phyloP scores from a whole-genome alignment of 2,329 filamentous ascomycete genomes.

The Chalara sp. region DNA sequence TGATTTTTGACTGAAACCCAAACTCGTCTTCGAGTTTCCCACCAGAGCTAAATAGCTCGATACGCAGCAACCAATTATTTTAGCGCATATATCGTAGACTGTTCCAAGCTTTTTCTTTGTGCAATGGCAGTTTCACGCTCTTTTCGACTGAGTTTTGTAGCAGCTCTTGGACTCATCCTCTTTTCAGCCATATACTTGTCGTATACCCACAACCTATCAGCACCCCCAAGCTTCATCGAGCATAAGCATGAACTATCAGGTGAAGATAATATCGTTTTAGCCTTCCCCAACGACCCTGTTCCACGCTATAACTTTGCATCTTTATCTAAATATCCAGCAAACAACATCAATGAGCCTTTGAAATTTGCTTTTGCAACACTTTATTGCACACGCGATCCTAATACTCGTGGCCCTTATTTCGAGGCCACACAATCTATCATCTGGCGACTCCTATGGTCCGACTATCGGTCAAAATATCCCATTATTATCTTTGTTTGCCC shows the following conservation, averaged over 20 bases:
- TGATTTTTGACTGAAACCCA: too few relatives aligned
- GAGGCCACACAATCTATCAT: conserved; percentile 10
- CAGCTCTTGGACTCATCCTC: neutral
- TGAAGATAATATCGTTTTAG: neutral
- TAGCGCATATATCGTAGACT: too few relatives aligned
- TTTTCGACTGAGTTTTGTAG: neutral
- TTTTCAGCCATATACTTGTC: neutral
- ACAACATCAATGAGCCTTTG: neutral
- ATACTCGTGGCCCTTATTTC: conserved; percentile 10
- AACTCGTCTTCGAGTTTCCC: too few relatives aligned
- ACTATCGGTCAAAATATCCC: conserved; percentile 5
- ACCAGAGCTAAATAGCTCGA: too few relatives aligned
- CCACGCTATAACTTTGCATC: neutral
- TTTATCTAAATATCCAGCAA: neutral
- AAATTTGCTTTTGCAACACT: conserved; percentile 8
- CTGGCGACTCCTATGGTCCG: conserved; percentile 11
- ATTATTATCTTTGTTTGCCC: conserved; percentile 12
- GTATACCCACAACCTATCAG: neutral
- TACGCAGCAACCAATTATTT: too few relatives aligned
- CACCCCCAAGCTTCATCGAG: neutral
- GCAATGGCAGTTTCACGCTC: neutral
- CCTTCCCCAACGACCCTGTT: neutral
- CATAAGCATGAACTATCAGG: neutral
- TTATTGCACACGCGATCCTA: conserved; percentile 8
- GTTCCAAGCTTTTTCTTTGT: too few relatives aligned